Conservation (phyloP, 345 rosid genomes). For the Pugionium cornutum region DNA sequence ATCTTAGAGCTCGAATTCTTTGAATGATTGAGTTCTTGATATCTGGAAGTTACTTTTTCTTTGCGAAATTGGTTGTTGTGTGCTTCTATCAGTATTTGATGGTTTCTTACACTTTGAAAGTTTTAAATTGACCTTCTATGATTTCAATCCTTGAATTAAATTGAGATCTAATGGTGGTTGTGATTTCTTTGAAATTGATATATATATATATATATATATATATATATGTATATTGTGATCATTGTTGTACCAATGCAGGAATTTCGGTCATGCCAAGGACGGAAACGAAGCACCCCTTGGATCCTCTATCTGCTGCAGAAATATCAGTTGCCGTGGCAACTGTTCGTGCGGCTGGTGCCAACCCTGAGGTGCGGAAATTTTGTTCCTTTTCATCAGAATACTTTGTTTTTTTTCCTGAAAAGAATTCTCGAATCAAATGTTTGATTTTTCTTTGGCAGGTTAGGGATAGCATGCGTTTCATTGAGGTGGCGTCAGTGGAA, state of each 20-base stretch:
- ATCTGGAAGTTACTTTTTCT: neutral
- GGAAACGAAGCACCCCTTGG: slow-evolving; percentile 83
- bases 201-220: neutral
- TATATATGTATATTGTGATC: neutral
- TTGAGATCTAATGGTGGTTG: slow-evolving; percentile 1
- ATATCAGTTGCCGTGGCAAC: slow-evolving; percentile 89
- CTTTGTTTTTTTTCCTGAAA: neutral
- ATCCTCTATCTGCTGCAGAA: slow-evolving; percentile 86
- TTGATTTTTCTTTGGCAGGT: slow-evolving; percentile 50
- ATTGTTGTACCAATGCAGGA: slow-evolving; percentile 39
- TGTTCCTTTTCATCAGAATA: neutral
- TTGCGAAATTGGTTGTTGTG: slow-evolving; percentile 4
- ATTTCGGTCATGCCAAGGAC: slow-evolving; percentile 70
- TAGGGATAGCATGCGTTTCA: slow-evolving; percentile 88
- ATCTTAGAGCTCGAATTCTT: slow-evolving; percentile 12
- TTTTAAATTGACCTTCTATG: neutral
- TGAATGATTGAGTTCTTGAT: slow-evolving; percentile 13
- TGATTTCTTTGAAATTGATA: slow-evolving; percentile 16
- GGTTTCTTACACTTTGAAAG: neutral
- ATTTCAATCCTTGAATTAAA: neutral
- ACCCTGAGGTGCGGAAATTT: slow-evolving; percentile 70
- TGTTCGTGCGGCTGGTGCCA: slow-evolving; percentile 90
- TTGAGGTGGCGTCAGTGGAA: slow-evolving; percentile 82
- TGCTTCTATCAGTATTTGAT: slow-evolving; percentile 10
- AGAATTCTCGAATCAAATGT: neutral